Evolutionary conservation across 805 yeast genomes (phyloP).

Genomic region (Spencermartinsiella europaea): DNA sequence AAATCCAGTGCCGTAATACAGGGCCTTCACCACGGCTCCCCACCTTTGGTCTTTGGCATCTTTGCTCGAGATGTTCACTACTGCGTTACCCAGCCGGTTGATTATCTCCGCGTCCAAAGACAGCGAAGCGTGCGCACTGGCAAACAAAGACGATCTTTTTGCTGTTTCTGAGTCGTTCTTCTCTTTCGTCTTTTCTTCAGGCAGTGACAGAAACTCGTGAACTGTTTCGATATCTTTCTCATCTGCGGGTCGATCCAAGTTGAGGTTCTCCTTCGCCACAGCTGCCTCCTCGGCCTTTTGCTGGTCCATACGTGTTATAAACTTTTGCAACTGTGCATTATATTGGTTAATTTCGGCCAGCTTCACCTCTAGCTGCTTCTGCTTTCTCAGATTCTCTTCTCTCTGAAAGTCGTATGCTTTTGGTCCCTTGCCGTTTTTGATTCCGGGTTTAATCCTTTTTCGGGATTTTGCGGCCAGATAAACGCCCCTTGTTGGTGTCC

Average conservation of each 20-base stretch:
- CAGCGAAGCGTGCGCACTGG: slow-evolving; percentile 3
- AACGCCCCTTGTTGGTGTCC: too few relatives aligned
- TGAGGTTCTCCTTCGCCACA: slow-evolving; percentile 9
- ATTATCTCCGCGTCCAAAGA: slow-evolving; percentile 17
- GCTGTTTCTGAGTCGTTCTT: slow-evolving; percentile 1
- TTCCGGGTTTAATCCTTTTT: too few relatives aligned
- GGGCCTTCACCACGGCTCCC: slow-evolving; percentile 16
- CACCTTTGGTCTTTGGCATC: slow-evolving; percentile 17
- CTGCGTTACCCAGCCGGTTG: slow-evolving; percentile 17
- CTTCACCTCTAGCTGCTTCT: slow-evolving; percentile 7
- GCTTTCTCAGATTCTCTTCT: background rate
- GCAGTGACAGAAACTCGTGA: slow-evolving; percentile 8
- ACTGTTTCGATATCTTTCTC: slow-evolving; percentile 17
- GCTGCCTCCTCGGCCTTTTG: slow-evolving; percentile 11
- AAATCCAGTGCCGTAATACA: slow-evolving; percentile 20
- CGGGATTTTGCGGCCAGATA: too few relatives aligned
- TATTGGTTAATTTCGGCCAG: slow-evolving; percentile 19
- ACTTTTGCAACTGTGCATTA: slow-evolving; percentile 9
- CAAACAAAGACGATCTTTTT: slow-evolving; percentile 12
- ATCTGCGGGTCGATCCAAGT: slow-evolving; percentile 6
- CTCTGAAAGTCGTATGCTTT: too few relatives aligned
- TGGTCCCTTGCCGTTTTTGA: too few relatives aligned
- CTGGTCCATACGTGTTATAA: slow-evolving; percentile 19
- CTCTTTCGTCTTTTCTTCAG: background rate
- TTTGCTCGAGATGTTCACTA: slow-evolving; percentile 11